Percentiles rank a stretch among this genome's conserved stretches.
phyloP scores from a whole-genome alignment of 176 grass and related monocot species.

The Paspalum vaginatum region DNA sequence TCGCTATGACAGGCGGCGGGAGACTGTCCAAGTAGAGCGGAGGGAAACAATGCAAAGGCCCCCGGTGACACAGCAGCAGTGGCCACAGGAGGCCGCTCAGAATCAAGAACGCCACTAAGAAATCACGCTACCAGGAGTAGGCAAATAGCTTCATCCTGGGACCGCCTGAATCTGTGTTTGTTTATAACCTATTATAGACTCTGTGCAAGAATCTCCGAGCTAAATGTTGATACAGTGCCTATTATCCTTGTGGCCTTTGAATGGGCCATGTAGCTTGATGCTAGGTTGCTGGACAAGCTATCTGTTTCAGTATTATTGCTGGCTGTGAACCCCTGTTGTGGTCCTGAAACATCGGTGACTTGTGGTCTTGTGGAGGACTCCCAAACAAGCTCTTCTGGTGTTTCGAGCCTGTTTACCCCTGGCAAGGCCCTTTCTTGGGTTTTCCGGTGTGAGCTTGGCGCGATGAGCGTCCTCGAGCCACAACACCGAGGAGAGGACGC shows the following conservation, averaged over 20 bases:
- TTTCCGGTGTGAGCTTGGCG: not conserved
- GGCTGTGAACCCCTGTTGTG: not conserved
- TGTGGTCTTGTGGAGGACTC: no score
- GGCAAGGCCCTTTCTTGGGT: not conserved
- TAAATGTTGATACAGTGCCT: not conserved
- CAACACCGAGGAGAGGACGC: not conserved
- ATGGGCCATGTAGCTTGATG: not conserved
- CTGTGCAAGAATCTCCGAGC: not conserved
- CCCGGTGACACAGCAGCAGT: slow-evolving; percentile 39
- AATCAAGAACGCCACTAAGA: slow-evolving; percentile 40
- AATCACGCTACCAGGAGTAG: slow-evolving; percentile 34
- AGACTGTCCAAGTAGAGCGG: slow-evolving; percentile 69
- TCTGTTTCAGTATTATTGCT: no score
- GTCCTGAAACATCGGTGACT: no score
- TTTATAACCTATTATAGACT: not conserved
- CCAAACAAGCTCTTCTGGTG: no score
- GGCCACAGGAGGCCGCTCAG: slow-evolving; percentile 28
- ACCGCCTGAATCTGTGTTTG: not conserved
- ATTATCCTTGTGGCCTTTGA: not conserved
- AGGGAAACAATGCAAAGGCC: slow-evolving; percentile 67
- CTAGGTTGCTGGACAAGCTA: not conserved
- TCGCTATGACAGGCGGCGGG: slow-evolving; percentile 61
- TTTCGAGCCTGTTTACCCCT: not conserved
- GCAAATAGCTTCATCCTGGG: slow-evolving; percentile 27
- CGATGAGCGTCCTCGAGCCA: not conserved